Conservation (phyloP, 345 rosid genomes). For the Lumnitzera racemosa region DNA sequence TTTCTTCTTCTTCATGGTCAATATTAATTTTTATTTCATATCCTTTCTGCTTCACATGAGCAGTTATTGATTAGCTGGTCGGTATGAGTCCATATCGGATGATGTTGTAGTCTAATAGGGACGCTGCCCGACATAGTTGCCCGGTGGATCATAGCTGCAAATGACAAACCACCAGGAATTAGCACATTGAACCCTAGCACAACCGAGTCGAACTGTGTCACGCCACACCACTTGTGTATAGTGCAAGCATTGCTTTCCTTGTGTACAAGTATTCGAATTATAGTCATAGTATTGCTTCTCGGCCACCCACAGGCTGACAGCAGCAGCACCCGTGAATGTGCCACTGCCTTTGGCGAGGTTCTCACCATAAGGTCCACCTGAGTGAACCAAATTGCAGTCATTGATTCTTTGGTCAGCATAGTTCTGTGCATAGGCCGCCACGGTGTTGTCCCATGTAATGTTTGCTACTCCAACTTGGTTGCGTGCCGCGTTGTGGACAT, state of each 20-base stretch:
- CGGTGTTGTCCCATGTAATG: conserved; percentile 34
- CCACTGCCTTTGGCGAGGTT: conserved; percentile 42
- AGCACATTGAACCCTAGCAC: conserved; percentile 30
- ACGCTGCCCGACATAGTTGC: neutral
- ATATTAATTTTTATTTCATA: too few species aligned
- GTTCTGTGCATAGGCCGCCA: conserved; percentile 39
- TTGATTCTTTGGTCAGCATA: conserved; percentile 26
- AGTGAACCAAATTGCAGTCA: conserved; percentile 43
- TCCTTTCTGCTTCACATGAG: too few species aligned
- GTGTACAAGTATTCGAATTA: conserved; percentile 38
- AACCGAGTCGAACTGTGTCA: conserved; percentile 41
- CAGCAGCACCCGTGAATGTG: conserved; percentile 26
- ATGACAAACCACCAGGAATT: conserved; percentile 1
- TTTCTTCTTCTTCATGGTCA: too few species aligned
- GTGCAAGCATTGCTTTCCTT: conserved; percentile 45
- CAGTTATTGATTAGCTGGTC: too few species aligned
- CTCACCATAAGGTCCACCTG: conserved; percentile 58
- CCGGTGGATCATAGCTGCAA: conserved; percentile 2
- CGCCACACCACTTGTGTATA: conserved; percentile 77
- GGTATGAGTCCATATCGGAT: too few species aligned
- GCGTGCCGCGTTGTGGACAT: conserved; percentile 50
- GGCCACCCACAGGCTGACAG: conserved; percentile 45
- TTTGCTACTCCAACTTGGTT: conserved; percentile 28
- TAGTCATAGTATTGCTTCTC: conserved; percentile 46
- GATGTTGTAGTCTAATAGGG: neutral